Conservation (phyloP, 345 rosid genomes). For the Excoecaria agallocha region DNA sequence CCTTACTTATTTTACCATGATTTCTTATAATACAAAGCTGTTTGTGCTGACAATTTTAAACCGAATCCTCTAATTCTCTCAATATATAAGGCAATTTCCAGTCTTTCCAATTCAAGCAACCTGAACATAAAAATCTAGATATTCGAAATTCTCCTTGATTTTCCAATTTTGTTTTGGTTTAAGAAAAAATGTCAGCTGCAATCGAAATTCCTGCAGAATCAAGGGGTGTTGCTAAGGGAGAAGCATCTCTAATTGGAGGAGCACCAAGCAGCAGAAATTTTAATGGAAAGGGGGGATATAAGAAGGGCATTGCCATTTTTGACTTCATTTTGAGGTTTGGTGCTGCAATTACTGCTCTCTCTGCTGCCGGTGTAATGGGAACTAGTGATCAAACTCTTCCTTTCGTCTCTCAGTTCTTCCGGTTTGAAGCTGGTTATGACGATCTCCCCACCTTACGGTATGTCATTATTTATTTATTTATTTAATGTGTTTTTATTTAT, state of each 20-base stretch:
- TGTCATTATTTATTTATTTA: conserved; percentile 14
- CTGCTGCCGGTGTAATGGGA: conserved; percentile 66
- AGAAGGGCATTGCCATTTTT: conserved; percentile 63
- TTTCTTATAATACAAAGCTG: not conserved
- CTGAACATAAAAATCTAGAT: not conserved
- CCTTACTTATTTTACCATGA: not conserved
- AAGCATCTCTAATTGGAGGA: conserved; percentile 14
- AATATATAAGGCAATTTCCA: not conserved
- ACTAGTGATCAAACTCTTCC: conserved; percentile 72
- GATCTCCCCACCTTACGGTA: conserved; percentile 68
- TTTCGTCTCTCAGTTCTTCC: conserved; percentile 87
- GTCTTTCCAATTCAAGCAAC: conserved; percentile 11
- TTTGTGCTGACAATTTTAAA: not conserved
- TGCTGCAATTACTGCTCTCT: conserved; percentile 45
- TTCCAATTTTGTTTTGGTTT: not conserved
- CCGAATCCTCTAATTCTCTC: conserved; percentile 11
- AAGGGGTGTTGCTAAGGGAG: conserved; percentile 23
- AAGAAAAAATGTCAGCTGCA: conserved; percentile 4
- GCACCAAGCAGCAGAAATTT: not conserved
- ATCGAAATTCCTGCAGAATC: conserved; percentile 18
- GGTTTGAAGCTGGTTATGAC: conserved; percentile 76
- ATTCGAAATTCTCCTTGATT: not conserved
- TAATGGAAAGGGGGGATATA: conserved; percentile 30
- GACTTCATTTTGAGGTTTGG: conserved; percentile 70
- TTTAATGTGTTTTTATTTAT: too few relatives aligned